Base-by-base conservation (phyloP, 139 green algal genomes). In the Edaphochlamys debaryana region DNA sequence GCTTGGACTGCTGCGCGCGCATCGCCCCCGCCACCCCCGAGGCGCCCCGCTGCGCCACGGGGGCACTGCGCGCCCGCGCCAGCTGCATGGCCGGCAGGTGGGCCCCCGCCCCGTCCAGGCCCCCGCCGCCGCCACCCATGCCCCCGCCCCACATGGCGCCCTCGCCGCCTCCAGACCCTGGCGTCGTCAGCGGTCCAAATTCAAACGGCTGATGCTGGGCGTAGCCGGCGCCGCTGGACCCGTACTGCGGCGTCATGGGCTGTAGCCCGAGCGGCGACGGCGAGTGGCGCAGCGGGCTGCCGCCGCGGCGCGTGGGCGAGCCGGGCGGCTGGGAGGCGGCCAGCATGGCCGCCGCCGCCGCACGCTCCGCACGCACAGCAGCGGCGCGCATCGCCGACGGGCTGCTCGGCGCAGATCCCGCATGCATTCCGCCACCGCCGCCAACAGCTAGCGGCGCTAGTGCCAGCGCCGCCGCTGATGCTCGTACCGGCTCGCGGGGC, bases 191-290 rank as follows among this genome's bases (percentile, higher is more conserved):
- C n/a, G n/a, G n/a, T n/a, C n/a, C n/a, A n/a, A n/a, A n/a, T n/a
- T n/a, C n/a, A n/a, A n/a, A n/a, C n/a, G n/a, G n/a, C n/a, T n/a
- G n/a, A n/a, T n/a, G n/a, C n/a, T n/a, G n/a, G n/a, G n/a, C n/a
- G n/a, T n/a, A n/a, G 27, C 56, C 56, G 30, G 13, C 56, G 56
- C 73, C 50, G 56, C 54, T n/a, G 71, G 29, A 23, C 70, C n/a
- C n/a, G n/a, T n/a, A n/a, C n/a, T n/a, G n/a, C n/a, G n/a, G n/a
- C n/a, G n/a, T n/a, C n/a, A n/a, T n/a, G n/a, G n/a, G n/a, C n/a
- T n/a, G n/a, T n/a, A n/a, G n/a, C 30, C 75, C 75, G 60, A 71
- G 62, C n/a, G 76, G 64, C 45, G 76, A 82, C 32, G 45, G 32
- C n/a, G 17, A 25, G n/a, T 38, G 41, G 29, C 75, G 58, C 17